Evolutionary conservation across 768 basidiomycete genomes (phyloP).

Genomic region (Tylopilus rubrobrunneus): DNA sequence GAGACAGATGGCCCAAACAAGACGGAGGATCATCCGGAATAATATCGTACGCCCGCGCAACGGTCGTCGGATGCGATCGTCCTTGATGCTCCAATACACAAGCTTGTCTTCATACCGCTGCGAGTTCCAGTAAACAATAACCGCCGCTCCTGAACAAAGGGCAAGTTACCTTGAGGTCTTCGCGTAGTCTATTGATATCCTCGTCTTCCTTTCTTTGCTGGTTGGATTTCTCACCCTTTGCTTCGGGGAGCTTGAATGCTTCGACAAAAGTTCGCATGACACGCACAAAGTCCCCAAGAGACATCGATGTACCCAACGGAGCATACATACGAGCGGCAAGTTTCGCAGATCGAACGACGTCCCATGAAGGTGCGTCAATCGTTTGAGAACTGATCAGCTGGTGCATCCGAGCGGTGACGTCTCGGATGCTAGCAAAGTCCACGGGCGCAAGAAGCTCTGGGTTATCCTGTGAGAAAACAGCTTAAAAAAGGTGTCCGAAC

Average conservation of each 20-base stretch:
- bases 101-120: conserved; percentile 77
- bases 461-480: conserved; percentile 45
- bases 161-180: conserved; percentile 56
- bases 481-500: background rate
- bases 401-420: conserved; percentile 59
- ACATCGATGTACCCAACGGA: conserved; percentile 84
- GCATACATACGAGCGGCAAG: conserved; percentile 78
- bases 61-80: conserved; percentile 76
- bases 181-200: conserved; percentile 35
- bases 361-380: conserved; percentile 84
- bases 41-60: conserved; percentile 52
- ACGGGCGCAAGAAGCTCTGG: conserved; percentile 70
- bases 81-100: conserved; percentile 66
- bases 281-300: conserved; percentile 79
- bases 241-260: conserved; percentile 53
- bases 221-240: conserved; percentile 23
- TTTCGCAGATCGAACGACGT: conserved; percentile 68
- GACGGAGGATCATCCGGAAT: conserved; percentile 60
- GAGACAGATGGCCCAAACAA: conserved; percentile 60
- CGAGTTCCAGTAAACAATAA: background rate
- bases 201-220: conserved; percentile 23
- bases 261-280: conserved; percentile 73
- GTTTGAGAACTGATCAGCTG: conserved; percentile 72
- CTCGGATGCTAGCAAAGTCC: conserved; percentile 56
- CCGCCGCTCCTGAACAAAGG: background rate